Base-by-base conservation (phyloP, 2,329 filamentous ascomycete species). In the Albophoma yamanashiensis region DNA sequence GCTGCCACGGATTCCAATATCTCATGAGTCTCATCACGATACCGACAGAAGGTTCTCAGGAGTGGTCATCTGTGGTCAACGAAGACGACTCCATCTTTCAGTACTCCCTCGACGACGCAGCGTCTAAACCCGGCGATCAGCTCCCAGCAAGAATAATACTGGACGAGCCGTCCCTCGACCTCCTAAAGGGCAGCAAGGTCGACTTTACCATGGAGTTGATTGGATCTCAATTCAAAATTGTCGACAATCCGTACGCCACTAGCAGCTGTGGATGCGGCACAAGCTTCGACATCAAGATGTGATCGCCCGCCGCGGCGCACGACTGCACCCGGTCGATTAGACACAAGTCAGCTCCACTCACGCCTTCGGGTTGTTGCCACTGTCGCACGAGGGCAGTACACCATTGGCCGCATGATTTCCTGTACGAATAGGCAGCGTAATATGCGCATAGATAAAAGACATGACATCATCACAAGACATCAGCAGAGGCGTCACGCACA, bases 1-100 rank as follows among this genome's bases (percentile, higher is more conserved):
- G 94, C 60, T 99, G 94, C 73, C 94, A 99, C 75, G 94, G 94
- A 57, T 99, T 99, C 74, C 94, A 99, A 73, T 99, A 99, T 71
- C 78, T 96, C 55, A 96, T 99, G 90, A 90, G 87, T 20, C 81
- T 97, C 4, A 88, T 91, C 2, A 84, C 83, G 0, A 75, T 88
- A 1, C 84, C 84, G 0, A 62, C 70, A 7, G 67, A 71, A 55
- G 70, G 71, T 20, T 62, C 71, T 0, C 67, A 71, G 5, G 68
- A 74, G 36, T 70, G 68, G 66, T 67, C 72, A 8, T 68, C 75
- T 1, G 64, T 70, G 7, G 66, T 81, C 8, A 72, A 82, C 34
- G 87, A 92, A 62, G 94, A 97, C 67, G 94, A 99, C 70, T 94
- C 89, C 0, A 80, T 97, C 31, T 96, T 97, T 67, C 85, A 90